A percentile compares a stretch with the other conserved stretches of the same genome.
Evolutionary conservation across 2,329 filamentous ascomycete species (phyloP).

Genomic region (Microcera coccophila): DNA sequence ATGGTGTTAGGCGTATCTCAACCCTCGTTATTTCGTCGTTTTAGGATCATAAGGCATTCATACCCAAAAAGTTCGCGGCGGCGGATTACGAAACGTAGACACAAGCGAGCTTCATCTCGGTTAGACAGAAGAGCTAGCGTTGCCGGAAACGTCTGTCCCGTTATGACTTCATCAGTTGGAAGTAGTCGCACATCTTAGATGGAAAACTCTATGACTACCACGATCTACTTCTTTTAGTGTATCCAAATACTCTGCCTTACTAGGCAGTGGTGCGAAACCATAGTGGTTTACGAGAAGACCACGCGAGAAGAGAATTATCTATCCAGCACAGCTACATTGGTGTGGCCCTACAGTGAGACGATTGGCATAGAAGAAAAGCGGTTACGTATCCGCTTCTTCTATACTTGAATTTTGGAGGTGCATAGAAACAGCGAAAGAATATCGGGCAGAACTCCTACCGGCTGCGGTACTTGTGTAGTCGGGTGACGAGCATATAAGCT

Average conservation of each 20-base stretch:
- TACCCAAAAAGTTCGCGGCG: slow-evolving; percentile 3
- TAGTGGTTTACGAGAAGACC: slow-evolving; percentile 5
- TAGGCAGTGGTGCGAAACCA: slow-evolving; percentile 4
- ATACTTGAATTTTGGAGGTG: slow-evolving; percentile 1
- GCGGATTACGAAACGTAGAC: slow-evolving; percentile 1
- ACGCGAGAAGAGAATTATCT: slow-evolving; percentile 5
- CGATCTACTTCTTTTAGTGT: slow-evolving; percentile 7
- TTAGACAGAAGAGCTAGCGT: slow-evolving; percentile 9
- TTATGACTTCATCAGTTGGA: slow-evolving; percentile 4
- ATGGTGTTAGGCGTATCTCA: slow-evolving; percentile 5
- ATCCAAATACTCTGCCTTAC: slow-evolving; percentile 11
- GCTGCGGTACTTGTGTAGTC: background rate
- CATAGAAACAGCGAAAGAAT: background rate
- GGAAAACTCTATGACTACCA: slow-evolving; percentile 4
- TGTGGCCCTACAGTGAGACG: slow-evolving; percentile 6
- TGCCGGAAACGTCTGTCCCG: slow-evolving; percentile 4
- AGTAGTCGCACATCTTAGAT: background rate
- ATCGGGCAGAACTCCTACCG: background rate
- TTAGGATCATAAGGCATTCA: slow-evolving; percentile 4
- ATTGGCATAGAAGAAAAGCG: slow-evolving; percentile 3
- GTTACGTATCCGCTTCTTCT: slow-evolving; percentile 6
- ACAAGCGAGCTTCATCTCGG: slow-evolving; percentile 3
- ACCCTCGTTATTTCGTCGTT: background rate
- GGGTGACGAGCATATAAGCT: slow-evolving; percentile 5
- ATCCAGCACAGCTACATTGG: slow-evolving; percentile 4